Base-by-base conservation (phyloP, 2,329 filamentous ascomycete genomes). In the Didymella segeticola region DNA sequence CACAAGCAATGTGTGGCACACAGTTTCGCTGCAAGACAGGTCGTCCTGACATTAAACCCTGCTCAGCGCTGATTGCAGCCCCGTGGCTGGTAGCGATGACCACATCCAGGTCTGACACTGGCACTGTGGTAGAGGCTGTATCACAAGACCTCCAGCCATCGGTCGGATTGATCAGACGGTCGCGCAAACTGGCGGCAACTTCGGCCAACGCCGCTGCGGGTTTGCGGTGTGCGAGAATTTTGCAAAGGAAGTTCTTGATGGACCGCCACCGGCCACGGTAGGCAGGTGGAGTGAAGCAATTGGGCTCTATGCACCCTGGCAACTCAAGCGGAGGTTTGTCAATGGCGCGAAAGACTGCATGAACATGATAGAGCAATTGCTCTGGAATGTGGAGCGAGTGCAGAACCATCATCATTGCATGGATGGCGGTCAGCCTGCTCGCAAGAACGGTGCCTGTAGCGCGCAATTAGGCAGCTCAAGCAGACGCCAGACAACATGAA, bases 71-170 rank as follows among this genome's bases (percentile, higher is more conserved):
- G 59, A 56, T 59, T 63, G 64, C 62, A 66, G 62, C 60, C 63
- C 64, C 59, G 59, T 68, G 65, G 64, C 63, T 67, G 62, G 59
- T 68, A 62, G 62, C 60, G 58, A 61, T 55, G 58, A 51, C 51
- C 56, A 53, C 46, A 59, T 57, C 36, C 51, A 60, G 58, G 53
- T 52, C 25, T 49, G 45, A 49, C 45, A 54, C 51, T 49, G 45
- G 51, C 27, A 54, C 41, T 41, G 41, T 58, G 60, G 54, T 50
- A 57, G 54, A 59, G 33, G 41, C 20, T 51, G 58, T 57, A 62
- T 72, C 70, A 73, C 70, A 70, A 69, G 70, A 71, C 68, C 61
- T 54, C 38, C 29, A 45, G 29, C 43, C 51, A 56, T 57, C 43
- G 41, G 57, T 56, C 53, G 54, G 60, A 62, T 60, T 57, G 47